Conservation (phyloP, 495 filamentous ascomycete species). For the Lophiotrema nucula region DNA sequence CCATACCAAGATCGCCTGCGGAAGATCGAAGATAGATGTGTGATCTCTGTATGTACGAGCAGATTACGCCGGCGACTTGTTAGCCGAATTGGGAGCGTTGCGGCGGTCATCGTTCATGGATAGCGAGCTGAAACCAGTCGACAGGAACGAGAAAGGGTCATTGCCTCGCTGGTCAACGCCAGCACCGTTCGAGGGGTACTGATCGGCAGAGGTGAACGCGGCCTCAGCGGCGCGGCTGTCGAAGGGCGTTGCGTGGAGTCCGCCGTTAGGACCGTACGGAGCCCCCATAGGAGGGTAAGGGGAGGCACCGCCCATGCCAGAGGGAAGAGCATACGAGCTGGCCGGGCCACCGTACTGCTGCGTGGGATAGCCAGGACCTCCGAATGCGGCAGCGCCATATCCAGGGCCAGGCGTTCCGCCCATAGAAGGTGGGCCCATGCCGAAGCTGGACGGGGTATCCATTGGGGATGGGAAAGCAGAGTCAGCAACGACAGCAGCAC, state of each 20-base stretch:
- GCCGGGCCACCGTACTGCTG: slow-evolving; percentile 88
- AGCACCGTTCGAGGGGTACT: slow-evolving; percentile 18
- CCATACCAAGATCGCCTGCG: slow-evolving; percentile 21
- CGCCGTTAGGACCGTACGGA: slow-evolving; percentile 58
- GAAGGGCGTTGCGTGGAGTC: slow-evolving; percentile 65
- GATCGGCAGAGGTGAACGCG: slow-evolving; percentile 40
- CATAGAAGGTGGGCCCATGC: slow-evolving; percentile 68
- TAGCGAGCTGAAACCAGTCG: slow-evolving; percentile 73
- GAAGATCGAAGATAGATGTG: slow-evolving; percentile 8
- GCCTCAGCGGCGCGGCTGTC: slow-evolving; percentile 85
- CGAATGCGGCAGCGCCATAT: slow-evolving; percentile 66
- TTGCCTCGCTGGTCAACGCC: slow-evolving; percentile 50
- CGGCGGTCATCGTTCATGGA: slow-evolving; percentile 76
- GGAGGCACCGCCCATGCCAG: slow-evolving; percentile 76
- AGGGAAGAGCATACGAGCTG: slow-evolving; percentile 86
- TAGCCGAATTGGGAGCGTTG: slow-evolving; percentile 64
- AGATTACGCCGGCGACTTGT: slow-evolving; percentile 65
- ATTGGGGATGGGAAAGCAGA: slow-evolving; percentile 88
- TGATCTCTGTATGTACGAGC: slow-evolving; percentile 24
- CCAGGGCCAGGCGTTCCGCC: slow-evolving; percentile 81
- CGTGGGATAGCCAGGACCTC: slow-evolving; percentile 69
- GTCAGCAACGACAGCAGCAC: slow-evolving; percentile 89
- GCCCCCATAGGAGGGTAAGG: slow-evolving; percentile 77
- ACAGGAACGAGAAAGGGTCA: slow-evolving; percentile 90
- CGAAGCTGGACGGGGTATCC: slow-evolving; percentile 78